Evolutionary conservation across 2,329 filamentous ascomycete species (phyloP).

Genomic region (Pestalotiopsis fici): DNA sequence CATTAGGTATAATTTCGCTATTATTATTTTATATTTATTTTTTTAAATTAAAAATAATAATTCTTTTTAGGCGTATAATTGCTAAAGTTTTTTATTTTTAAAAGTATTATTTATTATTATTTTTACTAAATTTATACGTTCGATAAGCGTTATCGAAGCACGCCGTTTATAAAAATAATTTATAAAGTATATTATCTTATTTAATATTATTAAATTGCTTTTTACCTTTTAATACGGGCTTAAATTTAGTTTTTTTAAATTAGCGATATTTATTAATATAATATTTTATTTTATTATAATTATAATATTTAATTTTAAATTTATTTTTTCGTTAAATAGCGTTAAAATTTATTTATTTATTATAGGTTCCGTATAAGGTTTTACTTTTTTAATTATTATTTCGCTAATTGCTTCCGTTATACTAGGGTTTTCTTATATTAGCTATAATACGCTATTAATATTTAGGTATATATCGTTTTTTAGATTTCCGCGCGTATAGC

Average conservation of each 20-base stretch:
- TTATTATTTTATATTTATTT: neutral
- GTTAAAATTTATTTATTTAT: neutral
- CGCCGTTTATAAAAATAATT: neutral
- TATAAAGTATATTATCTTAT: neutral
- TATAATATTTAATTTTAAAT: neutral
- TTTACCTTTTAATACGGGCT: neutral
- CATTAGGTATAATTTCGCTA: too few species aligned
- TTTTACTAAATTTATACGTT: too few species aligned
- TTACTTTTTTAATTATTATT: neutral
- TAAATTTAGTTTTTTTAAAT: neutral
- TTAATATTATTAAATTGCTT: neutral
- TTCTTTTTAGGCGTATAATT: neutral
- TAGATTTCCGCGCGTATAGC: too few species aligned
- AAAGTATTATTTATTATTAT: too few species aligned
- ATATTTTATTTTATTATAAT: neutral
- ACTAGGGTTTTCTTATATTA: too few species aligned
- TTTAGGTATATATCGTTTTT: too few species aligned
- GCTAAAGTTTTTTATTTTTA: too few species aligned
- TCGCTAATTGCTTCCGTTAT: too few species aligned
- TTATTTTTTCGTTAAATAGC: neutral
- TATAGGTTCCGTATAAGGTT: neutral
- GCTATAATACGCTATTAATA: too few species aligned
- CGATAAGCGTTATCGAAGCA: neutral
- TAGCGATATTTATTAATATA: too few species aligned
- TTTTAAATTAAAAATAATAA: neutral